These are phyloP conservation scores for Chlamydomonas sphaeroides DNA, from an alignment of 139 green algal species.

Conservation along the genomic window DNA sequence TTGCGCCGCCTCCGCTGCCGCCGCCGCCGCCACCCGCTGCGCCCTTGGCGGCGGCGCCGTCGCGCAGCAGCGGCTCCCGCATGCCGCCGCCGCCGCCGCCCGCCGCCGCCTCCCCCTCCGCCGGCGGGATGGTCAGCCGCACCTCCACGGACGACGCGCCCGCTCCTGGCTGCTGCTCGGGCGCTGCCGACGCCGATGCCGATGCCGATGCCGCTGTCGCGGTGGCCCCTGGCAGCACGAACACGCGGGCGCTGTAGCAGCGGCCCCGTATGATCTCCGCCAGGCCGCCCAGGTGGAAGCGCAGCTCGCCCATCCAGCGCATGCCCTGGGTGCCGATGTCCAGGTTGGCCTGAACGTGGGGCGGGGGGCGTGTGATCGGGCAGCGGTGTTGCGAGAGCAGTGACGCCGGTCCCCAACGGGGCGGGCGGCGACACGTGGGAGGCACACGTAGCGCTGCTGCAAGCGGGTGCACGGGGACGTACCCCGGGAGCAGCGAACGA, in stretches of 20 bases:
- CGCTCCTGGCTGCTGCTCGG: too few species aligned
- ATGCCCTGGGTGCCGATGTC: slow-evolving; percentile 83
- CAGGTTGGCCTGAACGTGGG: slow-evolving; percentile 71
- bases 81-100: not conserved
- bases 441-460: too few species aligned
- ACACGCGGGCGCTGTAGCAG: slow-evolving; percentile 36
- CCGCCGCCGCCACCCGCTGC: not conserved
- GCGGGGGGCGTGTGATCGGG: too few species aligned
- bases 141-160: too few species aligned
- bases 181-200: not conserved
- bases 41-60: too few species aligned
- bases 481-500: too few species aligned
- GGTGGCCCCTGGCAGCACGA: not conserved
- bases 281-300: slow-evolving; percentile 78
- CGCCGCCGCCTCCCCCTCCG: not conserved
- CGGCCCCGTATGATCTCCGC: slow-evolving; percentile 62
- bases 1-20: too few species aligned
- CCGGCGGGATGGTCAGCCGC: too few species aligned
- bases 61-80: slow-evolving; percentile 10
- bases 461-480: too few species aligned
- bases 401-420: too few species aligned
- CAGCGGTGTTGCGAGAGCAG: too few species aligned
- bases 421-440: too few species aligned
- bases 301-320: slow-evolving; percentile 78
- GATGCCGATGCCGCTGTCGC: not conserved